Base-by-base conservation (phyloP, 2,329 filamentous ascomycete genomes). In the Penicillium janthinellum region DNA sequence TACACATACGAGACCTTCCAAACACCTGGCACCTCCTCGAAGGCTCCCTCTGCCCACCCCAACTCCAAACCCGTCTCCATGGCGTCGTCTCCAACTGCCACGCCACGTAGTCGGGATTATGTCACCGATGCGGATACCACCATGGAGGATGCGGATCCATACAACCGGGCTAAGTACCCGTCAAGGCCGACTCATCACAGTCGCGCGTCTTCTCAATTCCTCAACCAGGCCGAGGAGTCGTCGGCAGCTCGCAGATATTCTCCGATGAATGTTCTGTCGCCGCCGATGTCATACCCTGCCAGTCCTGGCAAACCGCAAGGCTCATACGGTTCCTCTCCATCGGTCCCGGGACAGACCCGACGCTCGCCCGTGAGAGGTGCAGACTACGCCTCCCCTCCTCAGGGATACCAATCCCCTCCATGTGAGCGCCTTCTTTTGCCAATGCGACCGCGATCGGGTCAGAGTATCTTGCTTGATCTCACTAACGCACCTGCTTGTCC, bases 121-220 rank as follows among this genome's bases (percentile, higher is more conserved):
- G 75, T 77, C 78, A 85, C 86, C 65, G 91, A 90, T 73, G 86
- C 88, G 70, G 90, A 93, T 78, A 83, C 91, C 59, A 82, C 88
- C 62, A 97, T 97, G 93, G 91, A 95, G 77, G 93, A 96, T 77
- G 86, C 86, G 62, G 93, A 96, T 76, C 87, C 90, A 50, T 96
- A 96, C 78, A 88, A 90, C 71, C 87, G 88, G 76, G 87, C 91
- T 72, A 96, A 96, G 77, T 96, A 96, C 77, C 86, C 90, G 61
- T 87, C 92, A 78, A 87, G 91, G 67, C 87, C 91, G 45, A 87
- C 87, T 73, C 88, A 92, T 73, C 87, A 92, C 71, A 73, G 62
- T 66, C 88, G 94, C 67, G 82, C 87, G 61, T 91, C 86, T 63
- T 86, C 92, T 68, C 89, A 94, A 75, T 90, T 89, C 67, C 78